A percentile compares a stretch with the other conserved stretches of the same genome.
phyloP scores from a whole-genome alignment of 192 early-diverging fungal species.

The Diversispora epigaea region DNA sequence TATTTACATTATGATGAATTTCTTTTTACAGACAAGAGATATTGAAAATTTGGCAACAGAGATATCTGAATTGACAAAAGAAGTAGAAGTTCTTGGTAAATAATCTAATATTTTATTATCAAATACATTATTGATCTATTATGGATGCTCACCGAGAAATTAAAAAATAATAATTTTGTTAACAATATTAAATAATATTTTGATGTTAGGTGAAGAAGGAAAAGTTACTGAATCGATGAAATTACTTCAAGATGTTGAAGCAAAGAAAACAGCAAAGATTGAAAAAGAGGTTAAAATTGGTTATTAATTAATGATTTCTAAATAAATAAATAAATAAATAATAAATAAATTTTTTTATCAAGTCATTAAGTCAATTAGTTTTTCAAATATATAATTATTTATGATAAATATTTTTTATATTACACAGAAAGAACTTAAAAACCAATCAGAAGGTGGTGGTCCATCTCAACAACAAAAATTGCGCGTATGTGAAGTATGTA shows the following conservation, averaged over 20 bases:
- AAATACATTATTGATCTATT: no score
- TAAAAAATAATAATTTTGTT: background rate
- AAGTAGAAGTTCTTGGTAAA: conserved; percentile 49
- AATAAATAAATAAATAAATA: background rate
- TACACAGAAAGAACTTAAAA: conserved; percentile 47
- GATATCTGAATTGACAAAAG: conserved; percentile 40
- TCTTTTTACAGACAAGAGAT: conserved; percentile 27
- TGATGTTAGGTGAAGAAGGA: conserved; percentile 46
- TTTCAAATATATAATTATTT: background rate
- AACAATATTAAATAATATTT: background rate
- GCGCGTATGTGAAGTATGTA: conserved; percentile 58
- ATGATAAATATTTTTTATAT: background rate
- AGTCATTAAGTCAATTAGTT: background rate
- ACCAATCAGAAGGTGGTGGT: conserved; percentile 35
- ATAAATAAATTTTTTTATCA: background rate
- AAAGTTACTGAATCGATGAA: conserved; percentile 49
- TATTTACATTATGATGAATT: background rate
- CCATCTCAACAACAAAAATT: conserved; percentile 56
- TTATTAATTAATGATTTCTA: conserved; percentile 3
- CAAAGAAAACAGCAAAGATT: conserved; percentile 40
- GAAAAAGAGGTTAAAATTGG: conserved; percentile 44
- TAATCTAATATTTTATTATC: background rate
- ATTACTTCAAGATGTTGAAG: conserved; percentile 45
- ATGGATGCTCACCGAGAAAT: background rate
- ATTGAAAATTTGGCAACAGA: conserved; percentile 33